Conservation (phyloP, 1,139 yeast genomes). For the Chernovozyma aurita region DNA sequence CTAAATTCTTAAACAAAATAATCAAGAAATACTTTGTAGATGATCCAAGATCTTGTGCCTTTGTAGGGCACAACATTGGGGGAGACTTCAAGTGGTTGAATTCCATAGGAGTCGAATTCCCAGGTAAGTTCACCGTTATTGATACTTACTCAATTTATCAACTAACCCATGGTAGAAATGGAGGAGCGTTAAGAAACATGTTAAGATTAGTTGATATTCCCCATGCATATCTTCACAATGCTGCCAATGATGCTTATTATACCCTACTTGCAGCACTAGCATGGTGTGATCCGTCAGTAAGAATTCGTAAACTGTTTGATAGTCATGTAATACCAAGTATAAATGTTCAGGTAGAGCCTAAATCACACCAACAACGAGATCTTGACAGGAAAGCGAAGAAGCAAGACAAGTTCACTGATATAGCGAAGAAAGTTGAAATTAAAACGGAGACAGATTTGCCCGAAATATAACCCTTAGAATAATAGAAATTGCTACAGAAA, state of each 20-base stretch:
- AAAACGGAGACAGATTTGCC: neutral
- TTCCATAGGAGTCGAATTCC: constrained; percentile 43
- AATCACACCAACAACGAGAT: neutral
- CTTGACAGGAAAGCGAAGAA: constrained; percentile 4
- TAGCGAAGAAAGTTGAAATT: constrained; percentile 1
- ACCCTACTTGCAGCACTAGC: constrained; percentile 55
- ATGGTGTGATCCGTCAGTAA: constrained; percentile 47
- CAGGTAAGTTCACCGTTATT: constrained; percentile 25
- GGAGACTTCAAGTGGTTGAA: constrained; percentile 59
- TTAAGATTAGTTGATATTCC: constrained; percentile 55
- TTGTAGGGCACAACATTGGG: constrained; percentile 67
- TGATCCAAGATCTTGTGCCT: constrained; percentile 17
- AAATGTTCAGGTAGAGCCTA: neutral
- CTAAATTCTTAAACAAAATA: constrained; percentile 34
- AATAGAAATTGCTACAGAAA: too few species aligned
- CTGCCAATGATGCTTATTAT: constrained; percentile 78
- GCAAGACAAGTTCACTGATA: constrained; percentile 6
- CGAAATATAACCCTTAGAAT: too few species aligned
- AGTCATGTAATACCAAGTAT: neutral
- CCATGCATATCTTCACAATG: constrained; percentile 69
- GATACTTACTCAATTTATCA: constrained; percentile 55
- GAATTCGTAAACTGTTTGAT: constrained; percentile 3
- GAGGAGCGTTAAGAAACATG: constrained; percentile 49
- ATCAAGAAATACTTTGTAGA: constrained; percentile 37
- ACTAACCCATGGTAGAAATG: constrained; percentile 36